Conservation (phyloP, 192 early-diverging fungal genomes). For the Spinellus fusiger region DNA sequence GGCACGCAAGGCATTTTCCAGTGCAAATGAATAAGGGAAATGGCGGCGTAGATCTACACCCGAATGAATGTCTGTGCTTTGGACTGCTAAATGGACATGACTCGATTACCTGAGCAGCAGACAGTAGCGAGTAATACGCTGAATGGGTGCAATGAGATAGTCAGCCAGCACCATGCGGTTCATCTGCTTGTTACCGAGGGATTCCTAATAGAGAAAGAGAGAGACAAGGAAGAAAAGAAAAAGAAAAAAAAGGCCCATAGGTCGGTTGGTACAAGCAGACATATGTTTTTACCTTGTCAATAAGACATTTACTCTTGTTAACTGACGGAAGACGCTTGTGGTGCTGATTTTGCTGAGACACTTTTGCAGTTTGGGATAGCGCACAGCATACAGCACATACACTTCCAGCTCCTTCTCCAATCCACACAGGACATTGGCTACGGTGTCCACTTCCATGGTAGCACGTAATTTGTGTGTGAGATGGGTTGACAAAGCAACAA, state of each 20-base stretch:
- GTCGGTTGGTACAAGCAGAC: background rate
- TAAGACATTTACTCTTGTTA: constrained; percentile 24
- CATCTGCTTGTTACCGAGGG: constrained; percentile 42
- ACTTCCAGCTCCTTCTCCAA: constrained; percentile 19
- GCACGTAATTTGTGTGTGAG: constrained; percentile 16
- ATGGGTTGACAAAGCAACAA: constrained; percentile 27
- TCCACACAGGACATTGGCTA: too few relatives aligned
- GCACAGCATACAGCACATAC: constrained; percentile 30
- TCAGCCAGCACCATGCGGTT: constrained; percentile 63
- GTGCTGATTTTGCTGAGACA: constrained; percentile 19
- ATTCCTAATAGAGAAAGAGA: constrained; percentile 27
- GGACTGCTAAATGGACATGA: background rate
- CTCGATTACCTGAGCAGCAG: constrained; percentile 52
- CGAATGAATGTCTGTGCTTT: background rate
- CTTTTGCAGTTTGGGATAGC: constrained; percentile 24
- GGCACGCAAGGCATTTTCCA: constrained; percentile 24
- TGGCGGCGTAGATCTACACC: background rate
- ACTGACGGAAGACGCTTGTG: constrained; percentile 28
- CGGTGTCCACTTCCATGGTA: constrained; percentile 6
- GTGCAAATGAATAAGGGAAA: background rate
- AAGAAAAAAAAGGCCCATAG: constrained; percentile 2
- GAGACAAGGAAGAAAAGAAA: constrained; percentile 1
- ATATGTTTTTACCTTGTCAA: too few relatives aligned
- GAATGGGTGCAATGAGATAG: constrained; percentile 73
- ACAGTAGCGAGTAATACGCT: constrained; percentile 74